Percentiles rank a stretch among this genome's conserved stretches.
Evolutionary conservation across 1,139 yeast genomes (phyloP).

Genomic region (Diutina neorugosa): DNA sequence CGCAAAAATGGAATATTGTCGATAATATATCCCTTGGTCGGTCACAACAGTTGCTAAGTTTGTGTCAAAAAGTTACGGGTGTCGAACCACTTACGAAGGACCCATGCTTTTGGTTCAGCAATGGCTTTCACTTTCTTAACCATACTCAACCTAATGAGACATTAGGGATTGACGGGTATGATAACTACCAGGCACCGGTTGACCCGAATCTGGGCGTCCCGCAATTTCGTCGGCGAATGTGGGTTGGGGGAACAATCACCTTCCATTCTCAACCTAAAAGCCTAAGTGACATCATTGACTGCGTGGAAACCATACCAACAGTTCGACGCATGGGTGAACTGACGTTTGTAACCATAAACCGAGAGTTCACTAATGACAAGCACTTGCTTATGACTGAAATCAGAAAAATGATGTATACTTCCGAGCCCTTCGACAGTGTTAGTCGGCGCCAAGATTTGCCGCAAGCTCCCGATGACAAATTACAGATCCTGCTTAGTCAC

Average conservation of each 20-base stretch:
- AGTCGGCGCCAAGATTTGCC: not conserved
- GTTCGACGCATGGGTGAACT: conserved; percentile 23
- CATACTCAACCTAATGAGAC: conserved; percentile 37
- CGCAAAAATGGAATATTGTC: not conserved
- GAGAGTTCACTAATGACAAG: conserved; percentile 17
- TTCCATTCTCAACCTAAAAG: conserved; percentile 15
- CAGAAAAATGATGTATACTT: conserved; percentile 27
- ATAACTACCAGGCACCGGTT: conserved; percentile 63
- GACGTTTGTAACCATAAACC: conserved; percentile 31
- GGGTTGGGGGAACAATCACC: conserved; percentile 54
- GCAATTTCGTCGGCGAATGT: conserved; percentile 53
- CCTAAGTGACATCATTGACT: conserved; percentile 15
- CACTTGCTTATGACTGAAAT: conserved; percentile 14
- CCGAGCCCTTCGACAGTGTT: conserved; percentile 11
- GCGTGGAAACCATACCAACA: conserved; percentile 32
- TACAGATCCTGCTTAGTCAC: not conserved
- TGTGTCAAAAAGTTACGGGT: not conserved
- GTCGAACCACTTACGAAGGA: not conserved
- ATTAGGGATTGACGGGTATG: conserved; percentile 70
- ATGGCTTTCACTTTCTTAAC: conserved; percentile 39
- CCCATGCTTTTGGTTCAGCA: not conserved
- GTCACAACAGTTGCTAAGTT: not conserved
- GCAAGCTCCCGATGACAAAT: not conserved
- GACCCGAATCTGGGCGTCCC: conserved; percentile 11
- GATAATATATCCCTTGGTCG: not conserved